Percentiles rank a stretch among this genome's conserved stretches.
Conservation (phyloP, 768 basidiomycete species). For the Floccularia luteovirens region DNA sequence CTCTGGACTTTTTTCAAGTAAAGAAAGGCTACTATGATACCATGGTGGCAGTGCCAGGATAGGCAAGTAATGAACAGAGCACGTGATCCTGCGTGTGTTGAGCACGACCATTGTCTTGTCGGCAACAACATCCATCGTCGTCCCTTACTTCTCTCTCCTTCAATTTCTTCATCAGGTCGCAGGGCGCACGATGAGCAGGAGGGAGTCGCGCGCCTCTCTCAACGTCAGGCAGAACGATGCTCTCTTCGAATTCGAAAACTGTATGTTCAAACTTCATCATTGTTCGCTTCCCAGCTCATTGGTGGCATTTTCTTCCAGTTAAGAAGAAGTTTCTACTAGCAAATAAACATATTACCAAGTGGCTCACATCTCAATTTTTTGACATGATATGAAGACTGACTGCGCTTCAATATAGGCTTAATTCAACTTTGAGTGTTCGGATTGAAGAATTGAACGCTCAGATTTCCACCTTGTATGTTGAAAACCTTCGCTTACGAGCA, state of each 20-base stretch:
- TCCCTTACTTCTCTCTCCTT: too few species aligned
- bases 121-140: too few species aligned
- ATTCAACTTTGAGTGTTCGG: conserved; percentile 77
- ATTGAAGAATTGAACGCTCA: conserved; percentile 82
- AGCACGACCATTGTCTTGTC: too few species aligned
- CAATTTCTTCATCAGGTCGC: conserved; percentile 1
- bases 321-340: conserved; percentile 90
- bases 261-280: conserved; percentile 36
- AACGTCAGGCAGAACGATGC: conserved; percentile 70
- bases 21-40: too few species aligned
- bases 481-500: conserved; percentile 76
- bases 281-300: conserved; percentile 10
- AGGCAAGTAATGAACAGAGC: too few species aligned
- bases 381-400: neutral
- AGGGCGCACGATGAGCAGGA: conserved; percentile 44
- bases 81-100: too few species aligned
- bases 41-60: too few species aligned
- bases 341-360: conserved; percentile 92
- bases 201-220: conserved; percentile 58
- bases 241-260: conserved; percentile 77
- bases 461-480: conserved; percentile 74
- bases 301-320: conserved; percentile 50
- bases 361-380: conserved; percentile 13
- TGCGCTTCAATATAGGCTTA: conserved; percentile 42
- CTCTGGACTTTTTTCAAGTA: too few species aligned